These are phyloP conservation scores for Beta lomatogona DNA, from an alignment of 179 eudicot species.

Conservation along the genomic window DNA sequence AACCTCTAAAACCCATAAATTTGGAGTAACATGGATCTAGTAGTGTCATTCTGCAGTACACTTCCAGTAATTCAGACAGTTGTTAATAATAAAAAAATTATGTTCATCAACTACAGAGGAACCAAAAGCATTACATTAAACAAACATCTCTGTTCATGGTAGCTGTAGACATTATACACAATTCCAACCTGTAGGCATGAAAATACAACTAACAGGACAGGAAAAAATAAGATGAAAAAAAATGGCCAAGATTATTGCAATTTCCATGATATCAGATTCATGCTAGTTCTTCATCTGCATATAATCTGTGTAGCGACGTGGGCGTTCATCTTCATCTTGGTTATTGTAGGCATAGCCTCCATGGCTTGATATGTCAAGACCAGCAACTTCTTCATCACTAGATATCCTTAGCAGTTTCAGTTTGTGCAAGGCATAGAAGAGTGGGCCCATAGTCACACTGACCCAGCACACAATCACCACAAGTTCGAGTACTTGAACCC, in stretches of 20 bases:
- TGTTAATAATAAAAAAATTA: too few relatives aligned
- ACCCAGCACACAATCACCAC: slow-evolving; percentile 60
- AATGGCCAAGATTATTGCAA: neutral
- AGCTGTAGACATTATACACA: neutral
- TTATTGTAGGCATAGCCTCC: slow-evolving; percentile 73
- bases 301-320: slow-evolving; percentile 28
- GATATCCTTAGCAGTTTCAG: slow-evolving; percentile 59
- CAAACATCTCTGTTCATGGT: neutral
- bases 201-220: neutral
- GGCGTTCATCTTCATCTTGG: slow-evolving; percentile 26
- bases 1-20: too few relatives aligned
- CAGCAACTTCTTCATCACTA: slow-evolving; percentile 59
- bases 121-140: neutral
- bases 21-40: too few relatives aligned
- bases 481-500: slow-evolving; percentile 57
- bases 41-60: too few relatives aligned
- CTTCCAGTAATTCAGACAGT: too few relatives aligned
- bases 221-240: neutral
- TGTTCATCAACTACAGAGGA: too few relatives aligned
- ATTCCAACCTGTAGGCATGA: neutral
- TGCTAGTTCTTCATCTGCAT: slow-evolving; percentile 14
- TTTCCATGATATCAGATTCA: neutral
- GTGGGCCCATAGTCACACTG: slow-evolving; percentile 71
- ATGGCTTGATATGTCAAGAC: slow-evolving; percentile 74
- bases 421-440: slow-evolving; percentile 54